phyloP scores from a whole-genome alignment of 1,139 yeast genomes.

The Yamadazyma epiphylla region DNA sequence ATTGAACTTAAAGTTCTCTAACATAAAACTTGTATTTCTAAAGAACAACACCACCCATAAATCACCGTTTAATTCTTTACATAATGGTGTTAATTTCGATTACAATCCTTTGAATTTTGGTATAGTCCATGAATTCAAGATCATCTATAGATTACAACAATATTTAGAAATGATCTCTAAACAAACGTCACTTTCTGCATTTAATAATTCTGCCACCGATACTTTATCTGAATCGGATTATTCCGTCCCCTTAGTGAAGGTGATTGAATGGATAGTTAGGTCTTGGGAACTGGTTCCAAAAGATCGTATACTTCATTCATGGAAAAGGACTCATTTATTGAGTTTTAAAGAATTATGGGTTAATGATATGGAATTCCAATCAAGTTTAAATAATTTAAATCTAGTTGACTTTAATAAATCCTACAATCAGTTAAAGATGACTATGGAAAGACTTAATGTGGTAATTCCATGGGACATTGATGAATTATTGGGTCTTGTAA shows the following conservation, averaged over 20 bases:
- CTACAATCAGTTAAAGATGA: constrained; percentile 33
- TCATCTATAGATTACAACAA: constrained; percentile 56
- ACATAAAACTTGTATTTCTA: constrained; percentile 44
- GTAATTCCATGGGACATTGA: constrained; percentile 58
- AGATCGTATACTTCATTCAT: constrained; percentile 45
- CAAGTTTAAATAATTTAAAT: constrained; percentile 2
- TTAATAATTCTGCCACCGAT: constrained; percentile 14
- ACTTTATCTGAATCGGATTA: constrained; percentile 37
- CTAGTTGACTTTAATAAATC: constrained; percentile 21
- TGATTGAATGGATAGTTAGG: constrained; percentile 53
- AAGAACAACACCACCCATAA: constrained; percentile 40
- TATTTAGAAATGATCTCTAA: constrained; percentile 47
- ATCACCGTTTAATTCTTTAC: constrained; percentile 33
- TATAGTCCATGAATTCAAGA: constrained; percentile 58
- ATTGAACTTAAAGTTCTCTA: constrained; percentile 50
- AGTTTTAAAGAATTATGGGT: constrained; percentile 23
- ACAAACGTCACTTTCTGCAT: constrained; percentile 19
- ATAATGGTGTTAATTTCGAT: constrained; percentile 38
- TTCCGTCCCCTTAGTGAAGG: constrained; percentile 48
- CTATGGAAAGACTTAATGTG: constrained; percentile 44
- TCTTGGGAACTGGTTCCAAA: constrained; percentile 53
- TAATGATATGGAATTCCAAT: constrained; percentile 5
- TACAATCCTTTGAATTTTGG: constrained; percentile 67
- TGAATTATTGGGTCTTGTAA: constrained; percentile 51
- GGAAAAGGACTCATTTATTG: constrained; percentile 43